phyloP scores from a whole-genome alignment of 2,329 filamentous ascomycete species.

The Grosmannia huntii region DNA sequence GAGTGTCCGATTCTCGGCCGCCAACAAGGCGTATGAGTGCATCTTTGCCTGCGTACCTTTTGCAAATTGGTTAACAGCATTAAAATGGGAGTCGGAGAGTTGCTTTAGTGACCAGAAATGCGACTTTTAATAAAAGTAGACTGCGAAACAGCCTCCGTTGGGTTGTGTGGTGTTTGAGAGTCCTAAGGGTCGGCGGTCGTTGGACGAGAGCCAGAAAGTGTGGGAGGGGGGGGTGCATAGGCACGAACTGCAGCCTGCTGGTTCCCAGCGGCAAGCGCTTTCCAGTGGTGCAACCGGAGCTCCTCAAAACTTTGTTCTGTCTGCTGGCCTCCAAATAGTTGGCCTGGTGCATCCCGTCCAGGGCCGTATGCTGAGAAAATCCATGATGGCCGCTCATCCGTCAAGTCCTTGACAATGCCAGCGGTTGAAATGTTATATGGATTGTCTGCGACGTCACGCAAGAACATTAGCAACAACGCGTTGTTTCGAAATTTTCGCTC shows the following conservation, averaged over 20 bases:
- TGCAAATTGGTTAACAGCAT: no score
- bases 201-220: no score
- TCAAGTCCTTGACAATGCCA: conserved; percentile 53
- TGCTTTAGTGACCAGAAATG: no score
- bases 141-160: no score
- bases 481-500: not conserved
- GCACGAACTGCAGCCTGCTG: conserved; percentile 35
- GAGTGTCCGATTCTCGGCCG: no score
- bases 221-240: not conserved
- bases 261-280: conserved; percentile 46
- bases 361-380: conserved; percentile 79
- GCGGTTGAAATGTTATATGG: conserved; percentile 43
- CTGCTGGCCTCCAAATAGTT: conserved; percentile 67
- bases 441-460: conserved; percentile 10
- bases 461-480: not conserved
- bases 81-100: no score
- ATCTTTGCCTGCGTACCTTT: no score
- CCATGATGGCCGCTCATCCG: conserved; percentile 64
- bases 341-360: conserved; percentile 60
- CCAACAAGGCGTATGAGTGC: no score
- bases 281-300: conserved; percentile 61
- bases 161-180: no score
- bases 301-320: conserved; percentile 86
- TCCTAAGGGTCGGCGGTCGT: no score
- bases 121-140: no score